Base-by-base conservation (phyloP, 768 basidiomycete genomes). In the Kondoa subrosea region DNA sequence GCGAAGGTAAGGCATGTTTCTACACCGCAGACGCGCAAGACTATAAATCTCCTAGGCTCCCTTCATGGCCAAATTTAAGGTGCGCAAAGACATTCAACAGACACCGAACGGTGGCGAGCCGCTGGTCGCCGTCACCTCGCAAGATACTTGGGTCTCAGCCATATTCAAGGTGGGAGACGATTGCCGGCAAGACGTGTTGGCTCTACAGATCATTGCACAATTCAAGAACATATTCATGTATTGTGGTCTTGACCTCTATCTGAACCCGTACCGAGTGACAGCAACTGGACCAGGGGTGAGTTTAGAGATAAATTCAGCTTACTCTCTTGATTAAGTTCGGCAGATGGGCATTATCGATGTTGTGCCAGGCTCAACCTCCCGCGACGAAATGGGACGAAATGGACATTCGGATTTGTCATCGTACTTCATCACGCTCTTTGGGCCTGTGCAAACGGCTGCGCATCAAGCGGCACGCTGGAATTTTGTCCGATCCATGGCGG, bases 121-220 rank as follows among this genome's bases (percentile, higher is more conserved):
- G 70, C 67, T 68, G 73, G 64, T 67, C 66, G n/a, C 57, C 71
- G 64, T 73, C 70, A 82, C 86, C 30, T 83, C 71, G 25, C 64
- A 71, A 26, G 70, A 74, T 25, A 67, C 66, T 14, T 96, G 90
- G 92, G 90, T 93, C 69, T 87, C 90, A 71, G 95, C 95, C 0
- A 99, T 99, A 71, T 99, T 99, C 85, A 99, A 99, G 81, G 95
- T 99, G 68, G 95, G 95, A 66, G 95, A 99, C 75, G 95, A 99
- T 76, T 99, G 95, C 77, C 85, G 95, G 57, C 95, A 99, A 77
- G 95, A 99, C 74, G 87, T 97, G n/a, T 83, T 99, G 58, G 95
- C 95, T 0, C 80, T 99, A 61, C 95, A 99, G 74, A 79, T 96
- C 69, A 97, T 99, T 70, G 95, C 95, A 3, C 97, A 97, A 91